Conservation (phyloP, 352 stramenopile species). For the Phytophthora pisi region DNA sequence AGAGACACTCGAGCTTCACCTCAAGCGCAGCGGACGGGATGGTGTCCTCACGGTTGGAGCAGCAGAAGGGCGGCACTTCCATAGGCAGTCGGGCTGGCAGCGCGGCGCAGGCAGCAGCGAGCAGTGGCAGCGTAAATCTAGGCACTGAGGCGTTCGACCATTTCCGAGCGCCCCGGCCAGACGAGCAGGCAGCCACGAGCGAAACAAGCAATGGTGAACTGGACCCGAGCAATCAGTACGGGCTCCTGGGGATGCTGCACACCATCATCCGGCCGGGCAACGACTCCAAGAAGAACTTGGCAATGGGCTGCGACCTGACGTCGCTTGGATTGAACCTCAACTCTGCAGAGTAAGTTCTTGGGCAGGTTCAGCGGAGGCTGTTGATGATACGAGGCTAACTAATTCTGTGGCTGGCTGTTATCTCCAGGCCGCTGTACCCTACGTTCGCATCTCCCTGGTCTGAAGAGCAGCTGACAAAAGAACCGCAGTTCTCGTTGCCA, state of each 20-base stretch:
- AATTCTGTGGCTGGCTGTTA: not conserved
- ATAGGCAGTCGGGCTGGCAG: constrained; percentile 59
- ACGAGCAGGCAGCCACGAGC: constrained; percentile 24
- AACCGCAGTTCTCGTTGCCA: constrained; percentile 85
- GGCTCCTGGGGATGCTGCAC: constrained; percentile 82
- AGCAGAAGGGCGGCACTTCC: constrained; percentile 51
- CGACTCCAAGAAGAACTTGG: constrained; percentile 75
- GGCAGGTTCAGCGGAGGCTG: too few relatives aligned
- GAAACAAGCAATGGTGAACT: constrained; percentile 49
- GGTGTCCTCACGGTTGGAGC: constrained; percentile 48
- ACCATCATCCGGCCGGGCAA: constrained; percentile 73
- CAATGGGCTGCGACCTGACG: constrained; percentile 83
- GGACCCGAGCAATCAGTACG: constrained; percentile 79
- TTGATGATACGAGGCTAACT: constrained; percentile 1
- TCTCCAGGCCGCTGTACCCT: constrained; percentile 68
- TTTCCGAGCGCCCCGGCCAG: constrained; percentile 46
- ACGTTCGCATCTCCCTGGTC: constrained; percentile 86
- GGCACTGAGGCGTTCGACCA: constrained; percentile 66
- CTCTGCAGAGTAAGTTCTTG: constrained; percentile 68
- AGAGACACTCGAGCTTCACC: constrained; percentile 75
- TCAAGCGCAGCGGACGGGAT: constrained; percentile 70
- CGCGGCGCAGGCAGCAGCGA: constrained; percentile 8
- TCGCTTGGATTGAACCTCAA: constrained; percentile 88
- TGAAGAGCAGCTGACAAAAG: constrained; percentile 72
- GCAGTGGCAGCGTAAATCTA: constrained; percentile 51